Evolutionary conservation across 2,329 filamentous ascomycete genomes (phyloP), one percentile per base, ranked within the genome.

Genomic region (Diaporthe australafricana): DNA sequence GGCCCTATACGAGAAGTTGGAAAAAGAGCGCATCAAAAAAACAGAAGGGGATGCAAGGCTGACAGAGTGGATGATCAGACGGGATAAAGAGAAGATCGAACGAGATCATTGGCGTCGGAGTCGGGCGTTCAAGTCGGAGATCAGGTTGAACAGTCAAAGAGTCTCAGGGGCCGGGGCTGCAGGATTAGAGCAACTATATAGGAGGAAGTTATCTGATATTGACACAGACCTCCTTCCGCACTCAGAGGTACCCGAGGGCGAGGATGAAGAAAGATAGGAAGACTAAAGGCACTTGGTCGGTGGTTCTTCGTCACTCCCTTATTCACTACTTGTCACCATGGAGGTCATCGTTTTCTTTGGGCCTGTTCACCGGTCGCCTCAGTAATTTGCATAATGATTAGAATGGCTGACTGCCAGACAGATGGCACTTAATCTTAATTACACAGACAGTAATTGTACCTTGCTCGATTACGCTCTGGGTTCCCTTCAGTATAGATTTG

Each of bases 1-100:
- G 87, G 72, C 80, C 2, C 75, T 88, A 11, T 89, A 86, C 77
- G 81, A 87, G 74, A 84, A 83, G 74, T 77, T 83, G 38, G 83
- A 87, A 76, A 83, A 80, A 14, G 83, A 84, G 65, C 81, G 81
- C 77, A 80, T 85, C 67, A 81, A 81, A 70, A 75, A 82, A 62
- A 76, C 78, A 4, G 77, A 81, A 17, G 85, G 86, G 1, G 81
- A 84, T 17, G 75, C 79, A 42, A 80, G 75, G 9, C 86, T 84
- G 70, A 71, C 83, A 14, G 81, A 83, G 32, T 86, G 83, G 85
- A 84, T 81, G 56, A 76, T 81, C 35, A 77, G 77, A 68, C 80
- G 77, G 72, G 78, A 78, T 1, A 38, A 50, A 71, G 79, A 72
- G 78, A 81, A 68, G 75, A 73, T 65, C 30, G 72, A 75, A 35